Percentiles rank a stretch among this genome's conserved stretches.
Conservation (phyloP, 2,329 filamentous ascomycete genomes). For the Delphinella strobiligena region DNA sequence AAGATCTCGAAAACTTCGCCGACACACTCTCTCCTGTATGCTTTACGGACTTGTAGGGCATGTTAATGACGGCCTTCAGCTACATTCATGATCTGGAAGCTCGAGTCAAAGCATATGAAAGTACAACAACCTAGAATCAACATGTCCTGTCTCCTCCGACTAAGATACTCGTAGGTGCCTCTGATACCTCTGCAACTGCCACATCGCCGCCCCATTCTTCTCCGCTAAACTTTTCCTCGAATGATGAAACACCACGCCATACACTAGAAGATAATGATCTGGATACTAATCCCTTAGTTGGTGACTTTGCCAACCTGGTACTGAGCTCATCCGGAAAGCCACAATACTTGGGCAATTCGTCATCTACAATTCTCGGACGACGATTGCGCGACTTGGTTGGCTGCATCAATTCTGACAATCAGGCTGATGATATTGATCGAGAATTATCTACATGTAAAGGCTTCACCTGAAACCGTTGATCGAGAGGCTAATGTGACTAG, state of each 20-base stretch:
- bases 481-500: background rate
- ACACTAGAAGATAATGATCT: slow-evolving; percentile 2
- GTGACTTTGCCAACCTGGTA: slow-evolving; percentile 8
- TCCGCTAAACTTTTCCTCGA: no score
- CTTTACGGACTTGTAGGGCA: no score
- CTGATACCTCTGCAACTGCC: no score
- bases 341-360: slow-evolving; percentile 17
- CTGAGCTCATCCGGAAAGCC: slow-evolving; percentile 6
- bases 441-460: slow-evolving; percentile 15
- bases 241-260: no score
- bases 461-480: no score
- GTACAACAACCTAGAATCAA: background rate
- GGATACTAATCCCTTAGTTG: slow-evolving; percentile 6
- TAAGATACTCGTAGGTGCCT: no score
- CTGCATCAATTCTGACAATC: background rate
- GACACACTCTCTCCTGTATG: no score
- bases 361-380: slow-evolving; percentile 15
- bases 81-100: background rate
- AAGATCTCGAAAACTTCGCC: no score
- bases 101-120: background rate
- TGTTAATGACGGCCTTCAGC: no score
- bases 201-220: no score
- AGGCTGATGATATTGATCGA: slow-evolving; percentile 4
- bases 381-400: slow-evolving; percentile 15
- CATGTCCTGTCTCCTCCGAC: no score